Evolutionary conservation across 192 early-diverging fungal genomes (phyloP).

Genomic region (Mortierella alpina): DNA sequence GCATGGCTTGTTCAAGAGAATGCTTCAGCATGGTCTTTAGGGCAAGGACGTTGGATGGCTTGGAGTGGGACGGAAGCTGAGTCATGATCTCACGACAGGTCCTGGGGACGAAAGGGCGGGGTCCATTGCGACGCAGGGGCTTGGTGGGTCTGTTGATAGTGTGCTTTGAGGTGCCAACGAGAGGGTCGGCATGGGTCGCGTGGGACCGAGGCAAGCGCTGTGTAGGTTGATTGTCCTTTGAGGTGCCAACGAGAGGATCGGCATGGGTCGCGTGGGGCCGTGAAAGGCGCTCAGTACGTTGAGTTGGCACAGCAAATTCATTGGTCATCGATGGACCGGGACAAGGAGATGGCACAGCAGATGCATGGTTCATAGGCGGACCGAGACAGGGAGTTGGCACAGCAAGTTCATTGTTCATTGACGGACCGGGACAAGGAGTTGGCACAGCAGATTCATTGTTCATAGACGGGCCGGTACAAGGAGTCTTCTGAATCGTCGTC

Average conservation of each 20-base stretch:
- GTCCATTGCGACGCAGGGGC: conserved; percentile 3
- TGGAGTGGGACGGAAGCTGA: neutral
- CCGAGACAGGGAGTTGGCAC: neutral
- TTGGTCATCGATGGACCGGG: neutral
- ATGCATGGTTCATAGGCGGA: too few species aligned
- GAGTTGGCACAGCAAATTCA: conserved; percentile 16
- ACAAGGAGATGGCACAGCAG: neutral
- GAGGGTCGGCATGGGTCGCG: neutral
- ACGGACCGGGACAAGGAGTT: too few species aligned
- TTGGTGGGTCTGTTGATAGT: neutral
- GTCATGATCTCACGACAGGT: conserved; percentile 40
- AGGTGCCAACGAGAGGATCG: neutral
- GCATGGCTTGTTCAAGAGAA: conserved; percentile 23
- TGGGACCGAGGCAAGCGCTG: neutral
- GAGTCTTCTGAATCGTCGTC: neutral
- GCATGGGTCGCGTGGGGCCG: neutral
- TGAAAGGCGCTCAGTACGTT: neutral
- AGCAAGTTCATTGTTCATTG: neutral
- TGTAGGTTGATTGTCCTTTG: neutral
- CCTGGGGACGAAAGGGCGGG: conserved; percentile 22
- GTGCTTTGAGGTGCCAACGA: neutral
- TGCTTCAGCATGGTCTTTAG: conserved; percentile 32
- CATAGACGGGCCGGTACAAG: too few species aligned
- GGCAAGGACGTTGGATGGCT: conserved; percentile 1
- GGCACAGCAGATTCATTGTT: neutral